These are phyloP conservation scores for Omphalotus olearius DNA, from an alignment of 1,284 basidiomycete species.

Conservation along the genomic window DNA sequence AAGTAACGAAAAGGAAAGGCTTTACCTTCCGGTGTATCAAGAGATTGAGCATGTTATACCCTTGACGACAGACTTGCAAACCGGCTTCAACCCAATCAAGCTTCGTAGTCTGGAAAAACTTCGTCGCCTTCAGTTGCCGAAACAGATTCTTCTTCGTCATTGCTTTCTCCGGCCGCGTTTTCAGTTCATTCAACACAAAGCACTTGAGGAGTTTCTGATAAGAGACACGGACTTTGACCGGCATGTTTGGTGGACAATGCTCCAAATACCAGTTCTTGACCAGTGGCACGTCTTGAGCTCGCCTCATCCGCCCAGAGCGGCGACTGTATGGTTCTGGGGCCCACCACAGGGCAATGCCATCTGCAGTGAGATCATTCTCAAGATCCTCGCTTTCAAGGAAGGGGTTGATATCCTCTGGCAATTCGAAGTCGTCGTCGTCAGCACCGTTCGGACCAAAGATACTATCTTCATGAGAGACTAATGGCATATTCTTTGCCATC, in stretches of 20 bases:
- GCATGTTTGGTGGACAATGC: slow-evolving; percentile 94
- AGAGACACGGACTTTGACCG: slow-evolving; percentile 98
- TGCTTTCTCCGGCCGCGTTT: slow-evolving; percentile 87
- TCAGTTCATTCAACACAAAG: slow-evolving; percentile 93
- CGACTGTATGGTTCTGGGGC: slow-evolving; percentile 95
- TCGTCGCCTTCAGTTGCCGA: slow-evolving; percentile 94
- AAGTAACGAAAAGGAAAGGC: slow-evolving; percentile 4
- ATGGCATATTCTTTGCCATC: slow-evolving; percentile 76
- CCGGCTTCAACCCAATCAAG: slow-evolving; percentile 99
- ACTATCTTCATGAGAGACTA: slow-evolving; percentile 86
- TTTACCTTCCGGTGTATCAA: slow-evolving; percentile 95
- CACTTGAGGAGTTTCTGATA: slow-evolving; percentile 99
- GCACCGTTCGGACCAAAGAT: slow-evolving; percentile 85
- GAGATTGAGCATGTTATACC: slow-evolving; percentile 99
- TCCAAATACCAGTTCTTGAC: slow-evolving; percentile 99
- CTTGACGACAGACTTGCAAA: slow-evolving; percentile 96
- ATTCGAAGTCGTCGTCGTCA: slow-evolving; percentile 86
- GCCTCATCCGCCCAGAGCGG: slow-evolving; percentile 88
- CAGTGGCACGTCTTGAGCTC: slow-evolving; percentile 93
- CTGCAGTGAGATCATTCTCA: slow-evolving; percentile 91
- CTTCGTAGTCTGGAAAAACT: slow-evolving; percentile 98
- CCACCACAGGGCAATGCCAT: slow-evolving; percentile 98
- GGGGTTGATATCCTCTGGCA: slow-evolving; percentile 79
- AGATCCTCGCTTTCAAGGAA: slow-evolving; percentile 83
- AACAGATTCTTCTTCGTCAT: slow-evolving; percentile 98